A percentile compares a stretch with the other conserved stretches of the same genome.
Conservation (phyloP, 306 rosid species). For the Casuarina equisetifolia region DNA sequence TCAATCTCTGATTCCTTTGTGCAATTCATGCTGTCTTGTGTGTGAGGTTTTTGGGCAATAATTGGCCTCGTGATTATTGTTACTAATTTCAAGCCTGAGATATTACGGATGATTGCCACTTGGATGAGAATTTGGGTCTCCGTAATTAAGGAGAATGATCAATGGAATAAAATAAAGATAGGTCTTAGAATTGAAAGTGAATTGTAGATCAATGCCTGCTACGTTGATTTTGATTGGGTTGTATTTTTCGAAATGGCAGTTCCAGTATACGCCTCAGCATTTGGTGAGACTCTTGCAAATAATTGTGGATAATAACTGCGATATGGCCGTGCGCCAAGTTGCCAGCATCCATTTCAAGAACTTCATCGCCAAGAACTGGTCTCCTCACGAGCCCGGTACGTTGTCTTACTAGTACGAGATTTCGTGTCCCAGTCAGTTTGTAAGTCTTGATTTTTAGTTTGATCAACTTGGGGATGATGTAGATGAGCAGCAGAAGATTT, state of each 20-base stretch:
- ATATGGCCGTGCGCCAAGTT: slow-evolving; percentile 87
- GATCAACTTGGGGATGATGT: slow-evolving; percentile 24
- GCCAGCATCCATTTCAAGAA: slow-evolving; percentile 99
- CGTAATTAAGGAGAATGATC: too few relatives aligned
- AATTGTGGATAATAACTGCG: slow-evolving; percentile 77
- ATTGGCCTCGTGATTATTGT: background rate
- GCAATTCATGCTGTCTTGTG: background rate
- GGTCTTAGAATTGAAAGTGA: background rate
- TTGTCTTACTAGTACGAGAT: slow-evolving; percentile 6
- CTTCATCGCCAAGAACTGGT: slow-evolving; percentile 89
- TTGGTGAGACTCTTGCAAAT: slow-evolving; percentile 86
- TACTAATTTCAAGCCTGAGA: background rate
- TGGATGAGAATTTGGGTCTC: background rate
- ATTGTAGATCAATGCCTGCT: slow-evolving; percentile 8
- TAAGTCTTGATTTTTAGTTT: slow-evolving; percentile 17
- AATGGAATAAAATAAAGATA: background rate
- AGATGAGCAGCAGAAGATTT: slow-evolving; percentile 78
- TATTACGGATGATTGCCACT: background rate
- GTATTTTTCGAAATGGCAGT: slow-evolving; percentile 37
- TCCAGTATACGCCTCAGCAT: slow-evolving; percentile 91
- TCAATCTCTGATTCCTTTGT: background rate
- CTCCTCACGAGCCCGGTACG: slow-evolving; percentile 73
- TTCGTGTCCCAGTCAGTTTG: slow-evolving; percentile 21
- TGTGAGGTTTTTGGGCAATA: background rate
- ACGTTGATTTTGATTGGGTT: background rate